These are phyloP conservation scores for Eucalyptus sideroxylon DNA, from an alignment of 345 rosid genomes.

Conservation along the genomic window DNA sequence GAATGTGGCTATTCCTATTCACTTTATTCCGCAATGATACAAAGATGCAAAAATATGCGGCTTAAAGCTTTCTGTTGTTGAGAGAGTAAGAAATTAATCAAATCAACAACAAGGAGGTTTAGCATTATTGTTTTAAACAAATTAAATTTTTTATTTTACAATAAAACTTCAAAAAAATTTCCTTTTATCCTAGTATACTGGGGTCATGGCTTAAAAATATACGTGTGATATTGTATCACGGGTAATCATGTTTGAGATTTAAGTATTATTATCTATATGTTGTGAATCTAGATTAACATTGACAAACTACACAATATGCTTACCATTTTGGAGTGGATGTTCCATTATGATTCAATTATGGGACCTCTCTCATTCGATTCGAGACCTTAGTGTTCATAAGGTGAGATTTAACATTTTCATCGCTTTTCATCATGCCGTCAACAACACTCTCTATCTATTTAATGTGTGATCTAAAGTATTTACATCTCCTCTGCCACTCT, in stretches of 20 bases:
- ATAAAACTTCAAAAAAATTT: not conserved
- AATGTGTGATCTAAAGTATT: not conserved
- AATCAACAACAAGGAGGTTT: not conserved
- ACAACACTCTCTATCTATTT: not conserved
- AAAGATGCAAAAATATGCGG: not conserved
- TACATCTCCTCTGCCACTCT: not conserved
- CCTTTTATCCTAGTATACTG: not conserved
- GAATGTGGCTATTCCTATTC: not conserved
- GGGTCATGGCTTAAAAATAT: not conserved
- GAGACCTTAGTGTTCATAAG: not conserved
- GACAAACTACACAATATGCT: not conserved
- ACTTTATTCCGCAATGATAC: not conserved
- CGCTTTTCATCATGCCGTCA: not conserved
- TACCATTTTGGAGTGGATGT: not conserved
- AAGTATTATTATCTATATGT: not conserved
- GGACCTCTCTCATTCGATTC: not conserved
- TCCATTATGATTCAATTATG: not conserved
- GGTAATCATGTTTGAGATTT: not conserved
- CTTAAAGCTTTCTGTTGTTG: not conserved
- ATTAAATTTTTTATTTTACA: not conserved
- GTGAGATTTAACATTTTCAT: not conserved
- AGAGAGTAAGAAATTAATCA: not conserved
- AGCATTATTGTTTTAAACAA: not conserved
- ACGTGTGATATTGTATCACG: fast-evolving
- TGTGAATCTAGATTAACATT: not conserved